Conservation (phyloP, 805 yeast species). For the Hyphopichia homilentoma region DNA sequence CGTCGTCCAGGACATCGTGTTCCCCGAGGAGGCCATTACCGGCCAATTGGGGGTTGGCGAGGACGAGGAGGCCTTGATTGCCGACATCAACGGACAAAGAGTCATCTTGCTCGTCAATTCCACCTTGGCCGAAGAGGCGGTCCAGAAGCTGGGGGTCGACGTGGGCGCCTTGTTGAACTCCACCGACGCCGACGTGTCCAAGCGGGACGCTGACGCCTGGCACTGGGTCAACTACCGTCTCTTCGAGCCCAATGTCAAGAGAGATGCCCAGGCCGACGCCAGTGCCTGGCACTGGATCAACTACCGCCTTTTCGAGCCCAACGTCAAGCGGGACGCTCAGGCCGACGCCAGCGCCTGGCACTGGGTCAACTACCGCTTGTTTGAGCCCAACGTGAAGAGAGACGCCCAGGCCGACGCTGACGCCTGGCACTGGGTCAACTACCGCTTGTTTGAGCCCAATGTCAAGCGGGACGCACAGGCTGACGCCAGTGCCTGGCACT, state of each 20-base stretch:
- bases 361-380: not conserved
- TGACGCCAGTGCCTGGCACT: slow-evolving; percentile 2
- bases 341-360: not conserved
- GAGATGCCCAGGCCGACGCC: slow-evolving; percentile 2
- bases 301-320: slow-evolving; percentile 1
- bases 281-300: not conserved
- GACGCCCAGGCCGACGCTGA: slow-evolving; percentile 1
- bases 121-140: slow-evolving; percentile 7
- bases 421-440: slow-evolving; percentile 1
- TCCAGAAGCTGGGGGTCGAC: not conserved
- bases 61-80: slow-evolving; percentile 9
- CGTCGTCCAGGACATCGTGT: slow-evolving; percentile 3
- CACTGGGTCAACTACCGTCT: slow-evolving; percentile 1
- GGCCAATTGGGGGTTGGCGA: slow-evolving; percentile 5
- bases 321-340: slow-evolving; percentile 1
- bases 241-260: slow-evolving; percentile 2
- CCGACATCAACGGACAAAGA: slow-evolving; percentile 8
- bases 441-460: slow-evolving; percentile 2
- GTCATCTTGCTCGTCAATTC: slow-evolving; percentile 10
- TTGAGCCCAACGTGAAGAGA: not conserved
- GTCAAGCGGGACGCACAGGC: slow-evolving; percentile 2
- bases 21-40: slow-evolving; percentile 11
- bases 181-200: slow-evolving; percentile 1
- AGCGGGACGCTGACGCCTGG: slow-evolving; percentile 9
- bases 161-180: slow-evolving; percentile 2